Percentiles rank a stretch among this genome's conserved stretches.
These are phyloP conservation scores for Haplosporangium sp. DNA, from an alignment of 371 early-diverging fungal genomes.

Conservation along the genomic window DNA sequence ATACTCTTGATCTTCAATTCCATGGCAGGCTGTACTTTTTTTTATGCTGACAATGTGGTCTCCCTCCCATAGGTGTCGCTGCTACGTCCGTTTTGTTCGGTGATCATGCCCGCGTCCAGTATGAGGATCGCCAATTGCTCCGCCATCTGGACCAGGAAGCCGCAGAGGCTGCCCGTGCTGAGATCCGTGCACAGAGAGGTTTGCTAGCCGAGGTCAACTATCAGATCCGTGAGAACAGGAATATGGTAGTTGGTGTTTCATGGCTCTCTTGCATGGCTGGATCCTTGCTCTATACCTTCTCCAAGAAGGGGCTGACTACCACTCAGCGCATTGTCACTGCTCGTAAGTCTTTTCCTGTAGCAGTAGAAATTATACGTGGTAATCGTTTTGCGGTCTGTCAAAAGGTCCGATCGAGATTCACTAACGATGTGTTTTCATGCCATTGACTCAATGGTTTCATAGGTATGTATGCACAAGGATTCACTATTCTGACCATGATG, in stretches of 20 bases:
- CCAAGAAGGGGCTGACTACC: conserved; percentile 72
- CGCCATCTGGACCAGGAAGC: conserved; percentile 52
- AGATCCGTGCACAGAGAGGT: conserved; percentile 53
- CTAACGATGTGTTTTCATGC: no score
- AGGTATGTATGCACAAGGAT: conserved; percentile 56
- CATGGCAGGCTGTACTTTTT: no score
- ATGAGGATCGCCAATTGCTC: conserved; percentile 52
- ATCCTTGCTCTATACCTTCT: conserved; percentile 72
- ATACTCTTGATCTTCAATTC: not conserved
- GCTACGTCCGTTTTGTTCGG: conserved; percentile 45
- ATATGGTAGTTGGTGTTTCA: conserved; percentile 68
- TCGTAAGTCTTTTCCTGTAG: conserved; percentile 64
- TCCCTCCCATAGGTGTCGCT: conserved; percentile 33
- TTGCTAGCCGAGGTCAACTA: conserved; percentile 38
- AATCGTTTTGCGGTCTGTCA: no score
- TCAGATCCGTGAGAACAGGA: conserved; percentile 60
- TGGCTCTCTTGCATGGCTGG: conserved; percentile 79
- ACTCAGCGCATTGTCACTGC: conserved; percentile 83
- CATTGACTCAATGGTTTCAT: not conserved
- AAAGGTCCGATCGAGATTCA: no score
- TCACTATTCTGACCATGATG: conserved; percentile 54
- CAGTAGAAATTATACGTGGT: no score
- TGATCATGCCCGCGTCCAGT: conserved; percentile 54
- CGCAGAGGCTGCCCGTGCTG: conserved; percentile 47
- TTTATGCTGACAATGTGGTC: not conserved